A percentile compares a stretch with the other conserved stretches of the same genome.
Evolutionary conservation across 1,139 yeast genomes (phyloP).

Genomic region (Candida frijolesensis): DNA sequence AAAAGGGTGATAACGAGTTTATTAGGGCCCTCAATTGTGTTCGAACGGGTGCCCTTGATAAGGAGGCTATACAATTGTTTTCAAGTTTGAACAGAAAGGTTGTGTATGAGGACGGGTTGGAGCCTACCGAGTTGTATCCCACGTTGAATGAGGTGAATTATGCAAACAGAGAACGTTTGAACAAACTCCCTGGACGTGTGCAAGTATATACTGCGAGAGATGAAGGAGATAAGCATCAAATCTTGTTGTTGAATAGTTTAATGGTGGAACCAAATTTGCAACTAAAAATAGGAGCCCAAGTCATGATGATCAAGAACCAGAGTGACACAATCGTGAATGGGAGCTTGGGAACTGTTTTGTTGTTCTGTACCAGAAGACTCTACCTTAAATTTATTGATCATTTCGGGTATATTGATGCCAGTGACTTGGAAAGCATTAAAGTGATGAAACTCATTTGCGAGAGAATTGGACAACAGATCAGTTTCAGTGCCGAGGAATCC

Average conservation of each 20-base stretch:
- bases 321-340: slow-evolving; percentile 57
- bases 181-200: slow-evolving; percentile 35
- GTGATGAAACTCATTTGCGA: slow-evolving; percentile 31
- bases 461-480: slow-evolving; percentile 26
- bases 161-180: slow-evolving; percentile 62
- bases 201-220: slow-evolving; percentile 57
- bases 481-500: slow-evolving; percentile 50
- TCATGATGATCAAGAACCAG: slow-evolving; percentile 53
- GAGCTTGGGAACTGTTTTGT: slow-evolving; percentile 59
- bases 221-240: slow-evolving; percentile 16
- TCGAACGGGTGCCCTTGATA: slow-evolving; percentile 63
- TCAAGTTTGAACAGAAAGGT: slow-evolving; percentile 53
- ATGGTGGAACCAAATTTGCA: slow-evolving; percentile 49
- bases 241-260: slow-evolving; percentile 39
- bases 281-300: slow-evolving; percentile 63
- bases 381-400: slow-evolving; percentile 31
- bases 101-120: slow-evolving; percentile 68
- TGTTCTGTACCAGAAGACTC: slow-evolving; percentile 51
- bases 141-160: slow-evolving; percentile 71
- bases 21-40: slow-evolving; percentile 75
- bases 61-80: slow-evolving; percentile 47
- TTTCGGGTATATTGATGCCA: slow-evolving; percentile 24
- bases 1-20: slow-evolving; percentile 65
- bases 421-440: slow-evolving; percentile 24
- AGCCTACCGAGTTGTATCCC: slow-evolving; percentile 80